Base-by-base conservation (phyloP, 2,329 filamentous ascomycete genomes). In the Clonostachys solani region DNA sequence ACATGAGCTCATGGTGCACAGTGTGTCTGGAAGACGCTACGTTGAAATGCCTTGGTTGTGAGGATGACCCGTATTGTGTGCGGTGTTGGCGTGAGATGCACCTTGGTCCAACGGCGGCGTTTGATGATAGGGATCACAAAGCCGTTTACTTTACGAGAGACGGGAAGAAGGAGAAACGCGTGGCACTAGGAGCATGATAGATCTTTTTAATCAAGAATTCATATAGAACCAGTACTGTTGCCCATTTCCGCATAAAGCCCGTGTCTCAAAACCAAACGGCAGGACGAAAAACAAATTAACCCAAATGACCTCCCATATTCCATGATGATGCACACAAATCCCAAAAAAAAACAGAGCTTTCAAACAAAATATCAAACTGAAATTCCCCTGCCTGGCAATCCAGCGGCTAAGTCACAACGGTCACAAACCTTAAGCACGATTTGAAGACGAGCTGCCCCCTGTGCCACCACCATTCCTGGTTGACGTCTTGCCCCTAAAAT, bases 41-140 rank as follows among this genome's bases (percentile, higher is more conserved):
- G 4, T 67, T 94, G 29, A 75, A 76, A 48, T 95, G 90, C 60
- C 60, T 83, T 1, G 88, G 85, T 4, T 95, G 90, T 56, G 83
- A 92, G 53, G 71, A 89, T 38, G 47, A 49, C 12, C 47, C 47
- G n/a, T 95, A 92, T 61, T 95, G 90, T 62, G 72, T 75, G 18
- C 71, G 78, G 15, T 95, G 90, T 69, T 95, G 89, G 89, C 78
- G 75, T 49, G 89, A 92, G 59, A 89, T 90, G 63, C 90, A 95
- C 58, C 69, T 81, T 34, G 84, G 87, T 0, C 81, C 83, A 1
- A 72, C 74, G 41, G 88, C 86, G 0, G 83, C 81, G 1, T 84
- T 79, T 43, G 88, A 92, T 49, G 87, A 91, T 62, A 72, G 78
- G 49, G 76, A 72, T 1, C 90, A 95, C 58, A 75, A 74, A 53